Evolutionary conservation across 768 basidiomycete species (phyloP), one percentile per base, ranked within the genome.

Genomic region (Trametes sanguinea): DNA sequence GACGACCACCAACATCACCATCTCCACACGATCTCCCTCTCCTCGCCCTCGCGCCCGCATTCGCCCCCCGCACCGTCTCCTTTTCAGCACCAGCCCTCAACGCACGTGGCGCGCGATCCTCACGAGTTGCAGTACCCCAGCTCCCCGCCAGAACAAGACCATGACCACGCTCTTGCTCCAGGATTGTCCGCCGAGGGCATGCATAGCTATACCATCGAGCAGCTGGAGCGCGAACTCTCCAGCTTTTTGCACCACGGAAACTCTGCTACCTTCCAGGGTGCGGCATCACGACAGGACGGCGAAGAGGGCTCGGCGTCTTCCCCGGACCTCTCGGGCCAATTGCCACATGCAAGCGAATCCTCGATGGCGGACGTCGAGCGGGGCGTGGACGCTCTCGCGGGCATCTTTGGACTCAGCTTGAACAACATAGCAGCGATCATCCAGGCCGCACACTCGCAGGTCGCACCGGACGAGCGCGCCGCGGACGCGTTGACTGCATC

Each of bases 201-300:
- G 2, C 54, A 85, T 64, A 72, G 69, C 61, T 79, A 67, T 69
- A 80, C 55, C 67, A 86, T 89, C 40, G 88, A 88, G 67, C 82
- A 88, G 76, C 82, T 92, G 5, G 90, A 92, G 71, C 86, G 85
- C 66, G 89, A 92, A 77, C 87, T 93, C 57, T 85, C 87, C 32
- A 84, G 81, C 42, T 77, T 93, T 9, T 79, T 93, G 30, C 85
- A 86, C 68, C 89, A 91, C 22, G 22, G 22, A 76, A 89, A 88
- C 67, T 83, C 88, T 22, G 86, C 85, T 17, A 84, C 87, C 27
- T 37, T 54, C 22, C 57, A 66, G 14, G 54, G 54, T 16, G 54
- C 63, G 14, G 53, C 65, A 4, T 40, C 43, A 9, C 51, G 44
- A 30, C 47, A 54, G 10, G 53, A 43, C 13, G 65, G 59, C 3